Conservation (phyloP, 768 basidiomycete genomes). For the Psilocybe sp. region DNA sequence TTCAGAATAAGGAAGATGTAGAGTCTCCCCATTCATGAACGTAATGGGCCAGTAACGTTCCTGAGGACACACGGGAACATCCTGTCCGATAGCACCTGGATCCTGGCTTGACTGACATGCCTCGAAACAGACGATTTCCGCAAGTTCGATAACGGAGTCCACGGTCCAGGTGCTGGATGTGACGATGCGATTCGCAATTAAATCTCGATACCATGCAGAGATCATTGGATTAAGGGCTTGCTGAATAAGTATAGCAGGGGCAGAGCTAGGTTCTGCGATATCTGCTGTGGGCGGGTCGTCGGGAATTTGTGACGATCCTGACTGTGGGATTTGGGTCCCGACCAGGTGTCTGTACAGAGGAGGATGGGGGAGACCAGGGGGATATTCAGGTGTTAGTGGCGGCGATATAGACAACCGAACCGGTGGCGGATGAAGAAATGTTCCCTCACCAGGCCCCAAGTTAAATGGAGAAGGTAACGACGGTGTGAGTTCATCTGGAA, state of each 20-base stretch:
- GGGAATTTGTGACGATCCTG: neutral
- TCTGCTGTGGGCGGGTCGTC: neutral
- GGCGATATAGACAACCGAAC: neutral
- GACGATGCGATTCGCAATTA: constrained; percentile 6
- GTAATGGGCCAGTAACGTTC: neutral
- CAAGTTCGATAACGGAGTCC: constrained; percentile 12
- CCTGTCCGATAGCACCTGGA: neutral
- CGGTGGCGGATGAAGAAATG: neutral
- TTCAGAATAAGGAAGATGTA: no score
- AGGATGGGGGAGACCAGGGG: constrained; percentile 6
- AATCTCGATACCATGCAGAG: constrained; percentile 3
- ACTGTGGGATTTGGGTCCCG: neutral
- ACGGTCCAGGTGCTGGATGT: constrained; percentile 10
- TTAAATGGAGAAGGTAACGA: constrained; percentile 5
- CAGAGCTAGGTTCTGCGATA: neutral
- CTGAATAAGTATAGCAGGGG: neutral
- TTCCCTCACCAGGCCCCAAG: neutral
- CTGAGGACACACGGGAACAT: neutral
- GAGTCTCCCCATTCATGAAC: no score
- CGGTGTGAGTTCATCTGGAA: no score
- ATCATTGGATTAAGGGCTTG: constrained; percentile 4
- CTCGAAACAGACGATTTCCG: constrained; percentile 6
- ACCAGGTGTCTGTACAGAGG: neutral
- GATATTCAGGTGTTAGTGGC: constrained; percentile 1
- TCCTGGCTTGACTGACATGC: constrained; percentile 2